Evolutionary conservation across 352 stramenopile genomes (phyloP), one percentile per base, ranked within the genome.

Genomic region (Phytophthora palmivora): DNA sequence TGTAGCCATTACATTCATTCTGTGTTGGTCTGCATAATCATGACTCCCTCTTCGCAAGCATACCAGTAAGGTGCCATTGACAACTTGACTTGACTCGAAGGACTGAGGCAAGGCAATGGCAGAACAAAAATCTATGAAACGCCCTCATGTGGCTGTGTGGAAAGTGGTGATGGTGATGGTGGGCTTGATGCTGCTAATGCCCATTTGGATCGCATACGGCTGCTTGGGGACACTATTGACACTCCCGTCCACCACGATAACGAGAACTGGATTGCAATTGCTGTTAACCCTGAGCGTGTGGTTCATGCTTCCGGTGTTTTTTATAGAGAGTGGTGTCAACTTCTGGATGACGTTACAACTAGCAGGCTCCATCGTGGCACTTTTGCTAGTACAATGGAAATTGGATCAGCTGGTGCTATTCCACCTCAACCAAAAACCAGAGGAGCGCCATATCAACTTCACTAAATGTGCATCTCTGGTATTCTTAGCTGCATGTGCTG

Each of bases 331-430:
- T 2, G 21, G 15, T 6, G 21, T 11, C 2, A 33, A n/a, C 11
- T 8, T 58, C 14, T 43, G 42, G 33, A 46, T 54, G 37, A 66
- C 44, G 39, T 51, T 63, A 26, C 12, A 8, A 12, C 12, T 70
- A 11, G 30, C 7, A 3, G 58, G 46, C 18, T 65, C 69, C 56
- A 34, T 78, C 10, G 46, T 70, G 6, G 63, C 64, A 21, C 58
- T 88, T 42, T 48, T 88, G 30, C 50, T 85, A 21, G 71, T 50
- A n/a, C 79, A 88, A 58, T 74, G 49, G 46, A 70, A 82, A 51
- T 55, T 85, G 54, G 68, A 84, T 57, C 41, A 59, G 1, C 61
- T 88, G 18, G 39, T 79, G 37, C 69, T 76, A 47, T 74, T 77
- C 50, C 70, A 73, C 7, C 11, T 82, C 12, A 68, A 76, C 52